These are phyloP conservation scores for Exophiala phaeomuriformis DNA, from an alignment of 2,329 filamentous ascomycete genomes.

Conservation along the genomic window DNA sequence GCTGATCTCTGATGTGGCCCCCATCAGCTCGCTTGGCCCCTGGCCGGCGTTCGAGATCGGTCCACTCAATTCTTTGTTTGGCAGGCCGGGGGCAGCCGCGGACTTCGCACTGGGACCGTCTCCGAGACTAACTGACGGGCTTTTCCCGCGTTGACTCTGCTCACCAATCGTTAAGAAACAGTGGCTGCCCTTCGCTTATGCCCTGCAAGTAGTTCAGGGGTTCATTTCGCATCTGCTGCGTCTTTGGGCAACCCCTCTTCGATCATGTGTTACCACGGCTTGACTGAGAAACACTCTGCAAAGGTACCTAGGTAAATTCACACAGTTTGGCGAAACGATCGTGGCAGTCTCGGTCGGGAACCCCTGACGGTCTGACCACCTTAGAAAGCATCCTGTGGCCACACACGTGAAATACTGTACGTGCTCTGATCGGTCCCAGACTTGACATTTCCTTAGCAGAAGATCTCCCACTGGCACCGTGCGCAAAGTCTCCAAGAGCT, in stretches of 20 bases:
- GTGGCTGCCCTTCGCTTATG: background rate
- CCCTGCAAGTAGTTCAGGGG: background rate
- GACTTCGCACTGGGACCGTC: background rate
- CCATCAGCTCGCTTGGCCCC: background rate
- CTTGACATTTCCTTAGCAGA: background rate
- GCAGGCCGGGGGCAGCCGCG: background rate
- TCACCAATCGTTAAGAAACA: background rate
- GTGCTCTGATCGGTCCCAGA: background rate
- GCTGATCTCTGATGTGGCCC: conserved; percentile 1
- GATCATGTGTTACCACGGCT: background rate
- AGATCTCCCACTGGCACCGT: background rate
- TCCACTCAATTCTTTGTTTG: background rate
- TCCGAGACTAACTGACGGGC: background rate
- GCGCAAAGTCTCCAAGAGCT: background rate
- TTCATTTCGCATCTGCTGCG: background rate
- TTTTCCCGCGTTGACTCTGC: background rate
- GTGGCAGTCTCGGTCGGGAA: too few species aligned
- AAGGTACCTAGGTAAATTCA: background rate
- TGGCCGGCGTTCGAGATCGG: background rate
- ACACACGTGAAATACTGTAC: background rate
- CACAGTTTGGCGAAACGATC: background rate
- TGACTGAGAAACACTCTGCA: background rate
- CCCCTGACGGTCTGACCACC: too few species aligned
- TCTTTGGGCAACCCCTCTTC: background rate
- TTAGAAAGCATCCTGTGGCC: background rate